A percentile compares a stretch with the other conserved stretches of the same genome.
These are phyloP conservation scores for Ustanciosporium gigantosporum DNA, from an alignment of 1,284 basidiomycete species.

Conservation along the genomic window DNA sequence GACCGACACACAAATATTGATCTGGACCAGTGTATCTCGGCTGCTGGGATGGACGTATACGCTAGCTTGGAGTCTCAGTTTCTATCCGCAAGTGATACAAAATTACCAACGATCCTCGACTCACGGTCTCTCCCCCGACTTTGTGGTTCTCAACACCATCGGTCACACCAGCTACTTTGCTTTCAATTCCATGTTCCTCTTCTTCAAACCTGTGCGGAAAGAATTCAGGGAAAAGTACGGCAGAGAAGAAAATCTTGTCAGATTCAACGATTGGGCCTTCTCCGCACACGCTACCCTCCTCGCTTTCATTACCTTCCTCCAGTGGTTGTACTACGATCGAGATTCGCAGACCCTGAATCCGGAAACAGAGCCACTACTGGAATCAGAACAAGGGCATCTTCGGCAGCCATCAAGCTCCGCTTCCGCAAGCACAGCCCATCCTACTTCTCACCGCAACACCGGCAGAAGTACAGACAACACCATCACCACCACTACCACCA, in stretches of 20 bases:
- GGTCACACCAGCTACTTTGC: conserved; percentile 48
- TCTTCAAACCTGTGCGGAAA: conserved; percentile 20
- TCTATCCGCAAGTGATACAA: conserved; percentile 52
- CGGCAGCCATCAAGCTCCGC: conserved; percentile 5
- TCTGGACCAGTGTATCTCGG: no score
- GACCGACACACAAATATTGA: no score
- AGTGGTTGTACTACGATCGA: background rate
- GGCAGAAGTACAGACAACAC: no score
- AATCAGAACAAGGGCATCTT: conserved; percentile 1
- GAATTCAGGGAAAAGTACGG: conserved; percentile 37
- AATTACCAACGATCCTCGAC: conserved; percentile 29
- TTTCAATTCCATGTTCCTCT: conserved; percentile 36
- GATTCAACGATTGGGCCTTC: conserved; percentile 47
- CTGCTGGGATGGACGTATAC: conserved; percentile 54
- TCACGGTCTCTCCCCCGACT: conserved; percentile 46
- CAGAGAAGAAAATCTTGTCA: conserved; percentile 38
- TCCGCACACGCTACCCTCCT: conserved; percentile 39
- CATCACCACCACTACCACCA: no score
- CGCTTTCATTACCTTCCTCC: conserved; percentile 6
- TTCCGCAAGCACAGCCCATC: no score
- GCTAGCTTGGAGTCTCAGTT: conserved; percentile 49
- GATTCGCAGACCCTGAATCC: no score
- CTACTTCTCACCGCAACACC: no score
- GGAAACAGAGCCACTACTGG: no score
- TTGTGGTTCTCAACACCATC: conserved; percentile 42